Evolutionary conservation across 192 early-diverging fungal genomes (phyloP), one percentile per base, ranked within the genome.

Genomic region (Diversispora eburnea): DNA sequence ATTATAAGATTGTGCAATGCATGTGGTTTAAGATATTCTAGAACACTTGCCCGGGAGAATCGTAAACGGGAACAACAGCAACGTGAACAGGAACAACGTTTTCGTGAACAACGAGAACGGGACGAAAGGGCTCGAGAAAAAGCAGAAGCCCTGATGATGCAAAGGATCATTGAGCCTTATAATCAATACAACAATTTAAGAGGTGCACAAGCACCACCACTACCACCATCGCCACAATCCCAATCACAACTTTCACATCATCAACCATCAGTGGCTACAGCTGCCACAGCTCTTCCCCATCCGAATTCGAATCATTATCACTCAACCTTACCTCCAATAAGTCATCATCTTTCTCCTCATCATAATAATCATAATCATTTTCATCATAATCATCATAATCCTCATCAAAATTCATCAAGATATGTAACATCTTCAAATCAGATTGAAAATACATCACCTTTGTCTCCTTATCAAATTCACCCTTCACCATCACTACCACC

Each of bases 11-110:
- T 87, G 1, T 87, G 86, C 59, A 87, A 87, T 49, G 86, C 86
- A 17, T 87, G 86, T 77, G 86, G 86, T 39, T 57, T 87, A 7
- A 78, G 84, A 42, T 79, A 82, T 72, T 82, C 81, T 22, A 60
- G 81, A 3, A 82, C 73, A 47, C 77, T 82, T 0, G 81, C 81
- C 0, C 74, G 81, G 15, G 77, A 78, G 49, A 82, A 78, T 48
- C 71, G 81, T 5, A 73, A 64, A 64, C 45, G 61, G 8, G 60
- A 73, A 55, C 78, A 79, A 60, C 75, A 75, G 10, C 78, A 82
- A 19, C 61, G 33, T 33, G 68, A 70, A 46, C 43, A 70, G 20
- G 52, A 70, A 47, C 49, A 56, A 47, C 49, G 68, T 39, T 17
- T 54, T 46, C 46, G 72, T 3, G 62, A 64, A 45, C 47, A 64